Percentiles rank a stretch among this genome's conserved stretches.
These are phyloP conservation scores for Cadophora gregata DNA, from an alignment of 2,329 filamentous ascomycete genomes.

Conservation along the genomic window DNA sequence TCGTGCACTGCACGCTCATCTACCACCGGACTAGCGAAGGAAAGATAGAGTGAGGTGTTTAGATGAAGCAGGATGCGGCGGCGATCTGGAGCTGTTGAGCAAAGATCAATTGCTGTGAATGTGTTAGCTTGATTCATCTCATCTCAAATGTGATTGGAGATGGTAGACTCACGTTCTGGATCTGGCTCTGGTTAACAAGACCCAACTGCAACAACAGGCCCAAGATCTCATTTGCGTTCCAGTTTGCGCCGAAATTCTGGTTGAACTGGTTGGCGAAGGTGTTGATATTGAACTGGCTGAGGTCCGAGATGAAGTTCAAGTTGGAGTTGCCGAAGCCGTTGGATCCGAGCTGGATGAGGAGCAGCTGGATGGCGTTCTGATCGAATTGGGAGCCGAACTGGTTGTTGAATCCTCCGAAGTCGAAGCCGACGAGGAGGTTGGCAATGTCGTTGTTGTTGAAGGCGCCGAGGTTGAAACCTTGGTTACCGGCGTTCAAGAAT, in stretches of 20 bases:
- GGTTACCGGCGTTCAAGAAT: slow-evolving; percentile 15
- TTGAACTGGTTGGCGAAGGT: slow-evolving; percentile 24
- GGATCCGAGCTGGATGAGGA: slow-evolving; percentile 18
- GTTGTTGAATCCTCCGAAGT: slow-evolving; percentile 24
- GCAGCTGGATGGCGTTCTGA: slow-evolving; percentile 17
- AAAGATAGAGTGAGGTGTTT: not conserved
- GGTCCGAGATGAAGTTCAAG: slow-evolving; percentile 18
- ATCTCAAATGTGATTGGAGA: not conserved
- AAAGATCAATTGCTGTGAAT: slow-evolving; percentile 4
- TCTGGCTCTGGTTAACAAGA: slow-evolving; percentile 12
- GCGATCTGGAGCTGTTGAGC: slow-evolving; percentile 14
- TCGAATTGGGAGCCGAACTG: slow-evolving; percentile 22
- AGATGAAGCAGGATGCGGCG: not conserved
- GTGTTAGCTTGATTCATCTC: not conserved
- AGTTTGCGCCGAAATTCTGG: slow-evolving; percentile 18
- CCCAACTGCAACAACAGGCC: slow-evolving; percentile 19
- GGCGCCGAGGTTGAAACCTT: slow-evolving; percentile 21
- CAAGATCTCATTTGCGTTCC: slow-evolving; percentile 22
- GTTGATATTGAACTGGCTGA: slow-evolving; percentile 23
- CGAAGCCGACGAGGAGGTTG: slow-evolving; percentile 19
- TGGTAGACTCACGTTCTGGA: slow-evolving; percentile 13
- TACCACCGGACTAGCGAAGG: slow-evolving; percentile 1
- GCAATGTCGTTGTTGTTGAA: slow-evolving; percentile 27
- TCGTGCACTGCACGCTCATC: not conserved
- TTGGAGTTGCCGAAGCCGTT: slow-evolving; percentile 25